Evolutionary conservation across 257 asterid genomes (phyloP).

Genomic region (Apocynum venetum): DNA sequence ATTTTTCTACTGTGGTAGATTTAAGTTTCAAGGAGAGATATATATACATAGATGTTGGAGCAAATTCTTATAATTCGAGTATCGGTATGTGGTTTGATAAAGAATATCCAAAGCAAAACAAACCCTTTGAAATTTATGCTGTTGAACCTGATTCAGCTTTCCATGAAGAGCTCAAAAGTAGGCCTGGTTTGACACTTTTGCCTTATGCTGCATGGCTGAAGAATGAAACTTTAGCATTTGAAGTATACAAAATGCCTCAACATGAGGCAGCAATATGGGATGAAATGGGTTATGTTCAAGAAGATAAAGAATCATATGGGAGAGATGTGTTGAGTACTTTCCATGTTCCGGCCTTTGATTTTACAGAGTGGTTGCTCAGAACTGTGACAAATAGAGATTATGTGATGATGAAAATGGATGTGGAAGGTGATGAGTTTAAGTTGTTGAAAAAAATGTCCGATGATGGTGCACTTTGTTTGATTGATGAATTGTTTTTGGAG

Average conservation of each 20-base stretch:
- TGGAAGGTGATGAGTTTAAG: conserved; percentile 44
- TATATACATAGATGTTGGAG: conserved; percentile 51
- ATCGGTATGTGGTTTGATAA: conserved; percentile 49
- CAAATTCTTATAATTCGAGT: conserved; percentile 48
- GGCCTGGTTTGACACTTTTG: conserved; percentile 31
- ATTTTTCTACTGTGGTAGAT: conserved; percentile 37
- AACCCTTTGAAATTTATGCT: conserved; percentile 41
- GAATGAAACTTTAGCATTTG: conserved; percentile 46
- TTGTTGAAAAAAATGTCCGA: conserved; percentile 27
- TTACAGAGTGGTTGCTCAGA: too few relatives aligned
- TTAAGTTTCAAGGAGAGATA: conserved; percentile 26
- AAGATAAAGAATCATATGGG: conserved; percentile 3
- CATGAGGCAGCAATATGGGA: conserved; percentile 31
- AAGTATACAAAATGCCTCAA: conserved; percentile 28
- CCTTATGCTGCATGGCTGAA: conserved; percentile 53
- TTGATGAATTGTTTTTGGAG: conserved; percentile 52
- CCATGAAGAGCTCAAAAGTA: conserved; percentile 26
- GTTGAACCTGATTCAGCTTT: conserved; percentile 45
- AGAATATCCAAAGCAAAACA: conserved; percentile 49
- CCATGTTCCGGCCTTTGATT: too few relatives aligned
- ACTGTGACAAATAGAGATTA: too few relatives aligned
- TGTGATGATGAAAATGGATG: conserved; percentile 28
- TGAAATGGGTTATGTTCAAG: conserved; percentile 27
- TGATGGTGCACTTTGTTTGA: conserved; percentile 45
- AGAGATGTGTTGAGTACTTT: too few relatives aligned